These are phyloP conservation scores for Phytophthora citrophthora DNA, from an alignment of 352 stramenopile genomes.

Conservation along the genomic window DNA sequence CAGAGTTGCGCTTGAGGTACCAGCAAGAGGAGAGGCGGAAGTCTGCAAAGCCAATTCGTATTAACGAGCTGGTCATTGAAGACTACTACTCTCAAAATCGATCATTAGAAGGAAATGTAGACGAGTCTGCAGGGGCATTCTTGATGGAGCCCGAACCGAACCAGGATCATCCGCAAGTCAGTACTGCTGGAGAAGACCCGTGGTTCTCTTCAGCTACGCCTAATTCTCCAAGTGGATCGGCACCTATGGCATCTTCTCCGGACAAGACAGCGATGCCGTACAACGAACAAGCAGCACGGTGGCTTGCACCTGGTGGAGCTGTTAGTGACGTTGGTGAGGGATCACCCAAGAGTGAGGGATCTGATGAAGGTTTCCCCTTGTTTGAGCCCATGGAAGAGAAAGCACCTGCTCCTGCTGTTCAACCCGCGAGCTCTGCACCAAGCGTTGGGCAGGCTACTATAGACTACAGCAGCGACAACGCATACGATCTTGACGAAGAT, in stretches of 20 bases:
- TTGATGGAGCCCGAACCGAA: constrained; percentile 55
- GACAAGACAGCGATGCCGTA: constrained; percentile 49
- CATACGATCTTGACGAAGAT: constrained; percentile 19
- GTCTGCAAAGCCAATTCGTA: constrained; percentile 48
- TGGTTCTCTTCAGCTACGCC: constrained; percentile 62
- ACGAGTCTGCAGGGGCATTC: constrained; percentile 54
- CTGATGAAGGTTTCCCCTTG: constrained; percentile 25
- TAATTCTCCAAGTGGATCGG: constrained; percentile 24
- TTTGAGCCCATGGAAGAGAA: constrained; percentile 66
- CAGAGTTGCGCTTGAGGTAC: constrained; percentile 61
- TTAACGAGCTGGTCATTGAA: constrained; percentile 89
- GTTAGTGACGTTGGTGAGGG: constrained; percentile 12
- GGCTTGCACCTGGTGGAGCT: constrained; percentile 45
- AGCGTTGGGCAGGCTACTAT: constrained; percentile 5
- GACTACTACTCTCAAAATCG: constrained; percentile 75
- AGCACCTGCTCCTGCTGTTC: constrained; percentile 1
- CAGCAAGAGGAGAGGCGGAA: constrained; percentile 52
- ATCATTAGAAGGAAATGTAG: constrained; percentile 11
- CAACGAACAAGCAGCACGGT: constrained; percentile 68
- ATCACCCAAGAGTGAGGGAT: constrained; percentile 17
- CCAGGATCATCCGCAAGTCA: not conserved
- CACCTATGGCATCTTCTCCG: constrained; percentile 48
- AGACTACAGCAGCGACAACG: constrained; percentile 12
- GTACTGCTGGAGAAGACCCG: constrained; percentile 39
- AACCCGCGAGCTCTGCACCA: not conserved